A percentile compares a stretch with the other conserved stretches of the same genome.
These are phyloP conservation scores for Curvularia sp. DNA, from an alignment of 2,329 filamentous ascomycete species.

Conservation along the genomic window DNA sequence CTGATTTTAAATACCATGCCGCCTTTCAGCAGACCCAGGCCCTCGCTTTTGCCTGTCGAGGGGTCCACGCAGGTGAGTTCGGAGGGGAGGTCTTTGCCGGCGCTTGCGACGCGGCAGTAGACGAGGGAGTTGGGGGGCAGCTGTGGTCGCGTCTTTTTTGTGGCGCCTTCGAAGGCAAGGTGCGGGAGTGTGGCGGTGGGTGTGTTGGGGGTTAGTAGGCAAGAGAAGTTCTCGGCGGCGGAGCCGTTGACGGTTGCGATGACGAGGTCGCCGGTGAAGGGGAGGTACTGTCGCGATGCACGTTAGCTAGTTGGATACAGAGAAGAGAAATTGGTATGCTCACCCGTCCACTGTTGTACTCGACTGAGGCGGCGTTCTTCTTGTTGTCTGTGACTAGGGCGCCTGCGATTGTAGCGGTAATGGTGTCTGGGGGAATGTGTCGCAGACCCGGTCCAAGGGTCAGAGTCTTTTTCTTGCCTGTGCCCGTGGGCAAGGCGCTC, in stretches of 20 bases:
- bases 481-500: conserved; percentile 69
- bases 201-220: conserved; percentile 71
- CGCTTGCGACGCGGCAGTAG: conserved; percentile 82
- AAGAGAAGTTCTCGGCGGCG: conserved; percentile 78
- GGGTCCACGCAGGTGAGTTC: conserved; percentile 91
- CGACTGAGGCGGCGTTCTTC: conserved; percentile 82
- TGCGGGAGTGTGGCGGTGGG: conserved; percentile 76
- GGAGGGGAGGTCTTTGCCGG: conserved; percentile 70
- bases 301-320: background rate
- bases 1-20: conserved; percentile 89
- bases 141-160: conserved; percentile 87
- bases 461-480: conserved; percentile 69
- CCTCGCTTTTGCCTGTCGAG: conserved; percentile 85
- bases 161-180: conserved; percentile 90
- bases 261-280: conserved; percentile 81
- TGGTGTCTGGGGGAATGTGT: conserved; percentile 77
- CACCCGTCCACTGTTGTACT: conserved; percentile 73
- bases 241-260: conserved; percentile 84
- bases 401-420: conserved; percentile 72
- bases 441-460: conserved; percentile 85
- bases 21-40: conserved; percentile 79
- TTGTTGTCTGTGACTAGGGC: conserved; percentile 70
- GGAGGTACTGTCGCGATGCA: conserved; percentile 66
- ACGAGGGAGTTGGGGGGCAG: conserved; percentile 78
- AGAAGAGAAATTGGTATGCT: background rate